Conservation (phyloP, 129 eudicot genomes). For the Erigeron canadensis region DNA sequence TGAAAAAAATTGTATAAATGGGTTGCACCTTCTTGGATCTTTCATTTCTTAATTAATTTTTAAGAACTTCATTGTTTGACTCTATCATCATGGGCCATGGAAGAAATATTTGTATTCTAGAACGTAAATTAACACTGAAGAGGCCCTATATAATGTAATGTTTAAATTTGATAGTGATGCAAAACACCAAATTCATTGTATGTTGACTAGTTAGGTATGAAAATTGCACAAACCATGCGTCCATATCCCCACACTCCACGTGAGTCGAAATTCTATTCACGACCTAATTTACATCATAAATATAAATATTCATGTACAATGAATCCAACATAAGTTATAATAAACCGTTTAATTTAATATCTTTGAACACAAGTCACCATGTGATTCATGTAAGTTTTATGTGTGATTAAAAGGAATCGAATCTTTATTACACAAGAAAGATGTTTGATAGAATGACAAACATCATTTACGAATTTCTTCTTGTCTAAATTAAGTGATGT, state of each 20-base stretch:
- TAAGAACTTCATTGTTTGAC: too few relatives aligned
- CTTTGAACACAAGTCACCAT: background rate
- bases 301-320: background rate
- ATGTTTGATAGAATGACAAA: constrained; percentile 5
- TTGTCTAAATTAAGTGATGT: background rate
- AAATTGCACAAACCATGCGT: background rate
- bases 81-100: too few relatives aligned
- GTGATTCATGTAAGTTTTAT: constrained; percentile 8
- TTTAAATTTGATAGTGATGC: background rate
- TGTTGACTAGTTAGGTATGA: constrained; percentile 17
- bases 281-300: background rate
- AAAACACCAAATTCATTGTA: constrained; percentile 17
- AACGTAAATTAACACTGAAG: background rate
- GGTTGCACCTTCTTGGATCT: too few relatives aligned
- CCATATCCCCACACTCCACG: constrained; percentile 8
- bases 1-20: too few relatives aligned
- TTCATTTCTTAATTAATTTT: too few relatives aligned
- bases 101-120: background rate
- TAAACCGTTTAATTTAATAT: background rate
- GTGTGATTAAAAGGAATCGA: background rate
- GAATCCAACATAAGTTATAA: constrained; percentile 6
- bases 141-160: background rate
- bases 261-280: background rate
- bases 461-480: background rate
- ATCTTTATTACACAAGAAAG: background rate